Conservation (phyloP, 2,329 filamentous ascomycete species). For the Eurotiales sp. region DNA sequence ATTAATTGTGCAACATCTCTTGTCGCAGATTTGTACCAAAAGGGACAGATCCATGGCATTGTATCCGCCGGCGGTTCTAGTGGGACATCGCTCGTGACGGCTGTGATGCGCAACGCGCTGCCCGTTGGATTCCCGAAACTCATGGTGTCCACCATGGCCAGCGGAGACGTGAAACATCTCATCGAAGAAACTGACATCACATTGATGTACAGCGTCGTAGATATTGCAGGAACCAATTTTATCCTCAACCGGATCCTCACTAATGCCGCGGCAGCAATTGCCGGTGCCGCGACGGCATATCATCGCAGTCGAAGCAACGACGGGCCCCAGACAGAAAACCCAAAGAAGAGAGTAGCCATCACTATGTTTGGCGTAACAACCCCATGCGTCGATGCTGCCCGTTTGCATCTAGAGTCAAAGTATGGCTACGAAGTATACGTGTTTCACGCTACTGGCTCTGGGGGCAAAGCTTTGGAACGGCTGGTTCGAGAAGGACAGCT, state of each 20-base stretch:
- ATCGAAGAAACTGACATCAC: slow-evolving; percentile 66
- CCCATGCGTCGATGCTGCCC: slow-evolving; percentile 57
- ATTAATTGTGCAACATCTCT: slow-evolving; percentile 44
- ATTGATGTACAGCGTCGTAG: slow-evolving; percentile 68
- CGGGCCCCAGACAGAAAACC: slow-evolving; percentile 6
- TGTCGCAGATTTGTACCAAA: slow-evolving; percentile 39
- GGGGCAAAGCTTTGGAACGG: slow-evolving; percentile 66
- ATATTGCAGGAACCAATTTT: slow-evolving; percentile 63
- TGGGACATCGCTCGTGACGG: slow-evolving; percentile 58
- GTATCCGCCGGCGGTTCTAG: slow-evolving; percentile 61
- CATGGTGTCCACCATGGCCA: slow-evolving; percentile 67
- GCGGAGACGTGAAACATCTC: slow-evolving; percentile 61
- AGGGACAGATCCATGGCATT: slow-evolving; percentile 50
- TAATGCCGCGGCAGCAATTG: slow-evolving; percentile 62
- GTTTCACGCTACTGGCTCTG: slow-evolving; percentile 68
- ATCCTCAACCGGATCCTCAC: slow-evolving; percentile 55
- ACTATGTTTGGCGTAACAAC: slow-evolving; percentile 77
- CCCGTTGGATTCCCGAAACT: slow-evolving; percentile 67
- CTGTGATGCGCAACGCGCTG: slow-evolving; percentile 57
- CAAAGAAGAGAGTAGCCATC: slow-evolving; percentile 55
- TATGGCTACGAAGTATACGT: slow-evolving; percentile 57
- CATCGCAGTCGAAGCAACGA: slow-evolving; percentile 21
- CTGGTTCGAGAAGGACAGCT: slow-evolving; percentile 56
- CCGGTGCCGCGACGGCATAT: slow-evolving; percentile 53
- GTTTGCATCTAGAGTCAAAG: slow-evolving; percentile 46